phyloP scores from a whole-genome alignment of 805 yeast genomes.

The Monosporozyma siamensis region DNA sequence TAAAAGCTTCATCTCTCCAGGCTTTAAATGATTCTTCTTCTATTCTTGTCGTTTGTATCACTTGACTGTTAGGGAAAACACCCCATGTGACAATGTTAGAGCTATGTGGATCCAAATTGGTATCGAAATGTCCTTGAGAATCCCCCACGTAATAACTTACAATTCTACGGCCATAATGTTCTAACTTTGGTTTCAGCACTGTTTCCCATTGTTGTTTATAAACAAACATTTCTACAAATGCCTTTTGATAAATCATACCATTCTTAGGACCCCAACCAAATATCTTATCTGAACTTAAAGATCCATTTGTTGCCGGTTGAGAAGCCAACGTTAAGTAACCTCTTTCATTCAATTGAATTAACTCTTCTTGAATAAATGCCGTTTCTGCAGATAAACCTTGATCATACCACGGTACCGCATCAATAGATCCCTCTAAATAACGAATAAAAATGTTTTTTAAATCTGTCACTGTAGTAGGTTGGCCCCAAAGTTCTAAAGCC shows the following conservation, averaged over 20 bases:
- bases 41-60: constrained; percentile 84
- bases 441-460: constrained; percentile 57
- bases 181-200: constrained; percentile 44
- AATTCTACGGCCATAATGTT: constrained; percentile 31
- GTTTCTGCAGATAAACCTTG: constrained; percentile 81
- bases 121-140: constrained; percentile 43
- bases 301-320: constrained; percentile 87
- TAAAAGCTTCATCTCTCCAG: constrained; percentile 93
- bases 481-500: constrained; percentile 74
- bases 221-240: constrained; percentile 87
- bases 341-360: constrained; percentile 63
- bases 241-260: constrained; percentile 86
- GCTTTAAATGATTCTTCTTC: constrained; percentile 89
- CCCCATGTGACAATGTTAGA: constrained; percentile 97
- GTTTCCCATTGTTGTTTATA: constrained; percentile 60
- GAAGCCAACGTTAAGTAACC: constrained; percentile 86
- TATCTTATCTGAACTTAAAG: constrained; percentile 69
- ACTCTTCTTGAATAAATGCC: constrained; percentile 82
- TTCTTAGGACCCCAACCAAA: constrained; percentile 96
- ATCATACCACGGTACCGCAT: constrained; percentile 88
- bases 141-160: constrained; percentile 74
- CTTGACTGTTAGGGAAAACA: constrained; percentile 83
- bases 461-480: constrained; percentile 52
- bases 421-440: constrained; percentile 66
- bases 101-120: constrained; percentile 46